These are phyloP conservation scores for Stenocarpella maydis DNA, from an alignment of 2,329 filamentous ascomycete genomes.

Conservation along the genomic window DNA sequence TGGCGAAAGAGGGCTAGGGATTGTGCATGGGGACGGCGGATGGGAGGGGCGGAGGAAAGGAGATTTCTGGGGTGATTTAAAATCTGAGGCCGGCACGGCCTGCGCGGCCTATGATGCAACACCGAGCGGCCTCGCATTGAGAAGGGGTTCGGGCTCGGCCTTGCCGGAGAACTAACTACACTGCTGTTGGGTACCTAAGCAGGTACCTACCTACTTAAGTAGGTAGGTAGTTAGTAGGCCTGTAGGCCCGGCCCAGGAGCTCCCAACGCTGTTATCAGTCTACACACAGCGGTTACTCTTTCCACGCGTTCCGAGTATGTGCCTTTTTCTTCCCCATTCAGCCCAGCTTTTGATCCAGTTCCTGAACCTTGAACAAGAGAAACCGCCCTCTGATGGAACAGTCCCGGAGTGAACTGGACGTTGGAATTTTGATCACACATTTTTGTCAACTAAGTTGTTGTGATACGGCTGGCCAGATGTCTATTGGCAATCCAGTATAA, in stretches of 20 bases:
- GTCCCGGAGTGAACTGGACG: no score
- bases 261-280: no score
- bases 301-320: neutral
- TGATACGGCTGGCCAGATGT: neutral
- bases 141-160: constrained; percentile 31
- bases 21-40: constrained; percentile 22
- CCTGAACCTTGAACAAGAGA: neutral
- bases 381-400: no score
- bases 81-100: constrained; percentile 30
- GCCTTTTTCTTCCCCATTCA: no score
- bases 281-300: no score
- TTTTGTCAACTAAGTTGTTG: neutral
- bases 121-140: constrained; percentile 28
- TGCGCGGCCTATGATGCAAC: constrained; percentile 35
- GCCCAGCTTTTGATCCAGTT: neutral
- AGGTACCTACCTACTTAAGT: no score
- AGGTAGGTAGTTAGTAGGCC: no score
- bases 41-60: neutral
- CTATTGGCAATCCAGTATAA: neutral
- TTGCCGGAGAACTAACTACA: neutral
- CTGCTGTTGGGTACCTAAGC: neutral
- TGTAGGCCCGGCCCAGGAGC: no score
- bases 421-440: neutral
- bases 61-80: constrained; percentile 23
- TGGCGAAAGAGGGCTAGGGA: constrained; percentile 27